Evolutionary conservation across 1,284 basidiomycete genomes (phyloP).

Genomic region (Cutaneotrichosporon curvatum): DNA sequence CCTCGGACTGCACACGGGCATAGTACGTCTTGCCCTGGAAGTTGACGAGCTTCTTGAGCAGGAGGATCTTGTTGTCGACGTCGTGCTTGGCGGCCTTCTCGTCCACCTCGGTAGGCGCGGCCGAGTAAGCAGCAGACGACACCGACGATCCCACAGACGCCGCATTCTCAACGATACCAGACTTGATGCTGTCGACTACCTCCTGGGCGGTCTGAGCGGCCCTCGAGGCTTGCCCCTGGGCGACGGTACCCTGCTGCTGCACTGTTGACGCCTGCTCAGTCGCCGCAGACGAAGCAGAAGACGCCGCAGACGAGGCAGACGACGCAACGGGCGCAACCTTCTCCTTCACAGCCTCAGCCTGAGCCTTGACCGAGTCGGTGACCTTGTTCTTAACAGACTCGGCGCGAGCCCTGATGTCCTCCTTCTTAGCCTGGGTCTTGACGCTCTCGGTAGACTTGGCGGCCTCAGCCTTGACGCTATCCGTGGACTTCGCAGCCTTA

Average conservation of each 20-base stretch:
- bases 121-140: too few species aligned
- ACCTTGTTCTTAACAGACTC: neutral
- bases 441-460: neutral
- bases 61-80: neutral
- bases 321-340: neutral
- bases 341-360: slow-evolving; percentile 2
- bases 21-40: slow-evolving; percentile 27
- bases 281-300: neutral
- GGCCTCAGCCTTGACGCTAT: slow-evolving; percentile 1
- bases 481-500: slow-evolving; percentile 3
- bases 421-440: slow-evolving; percentile 1
- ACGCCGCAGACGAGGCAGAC: neutral
- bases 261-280: too few species aligned
- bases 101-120: too few species aligned
- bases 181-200: neutral
- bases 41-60: slow-evolving; percentile 26
- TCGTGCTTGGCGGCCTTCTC: neutral
- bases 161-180: too few species aligned
- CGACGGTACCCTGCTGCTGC: too few species aligned
- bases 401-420: neutral
- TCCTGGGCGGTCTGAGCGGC: neutral
- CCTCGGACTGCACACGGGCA: slow-evolving; percentile 22
- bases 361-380: neutral
- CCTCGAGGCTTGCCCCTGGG: too few species aligned
- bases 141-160: too few species aligned